Evolutionary conservation across 2,329 filamentous ascomycete genomes (phyloP).

Genomic region (Aspergillus sp.): DNA sequence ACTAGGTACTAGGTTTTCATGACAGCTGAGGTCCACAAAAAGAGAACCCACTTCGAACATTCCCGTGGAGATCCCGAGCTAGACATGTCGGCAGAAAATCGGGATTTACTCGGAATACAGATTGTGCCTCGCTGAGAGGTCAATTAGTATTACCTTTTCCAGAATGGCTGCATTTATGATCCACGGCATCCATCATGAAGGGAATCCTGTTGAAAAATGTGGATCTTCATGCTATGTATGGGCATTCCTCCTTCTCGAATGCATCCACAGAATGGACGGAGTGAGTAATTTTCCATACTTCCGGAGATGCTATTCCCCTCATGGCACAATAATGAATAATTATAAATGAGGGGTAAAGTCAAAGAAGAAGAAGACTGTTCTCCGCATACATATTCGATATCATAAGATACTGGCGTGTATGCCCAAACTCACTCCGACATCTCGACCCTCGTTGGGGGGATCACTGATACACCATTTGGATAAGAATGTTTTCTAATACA

Average conservation of each 20-base stretch:
- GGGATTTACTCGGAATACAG: neutral
- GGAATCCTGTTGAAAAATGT: neutral
- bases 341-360: neutral
- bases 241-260: neutral
- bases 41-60: neutral
- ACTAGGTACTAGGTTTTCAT: neutral
- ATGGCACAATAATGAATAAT: neutral
- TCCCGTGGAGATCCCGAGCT: neutral
- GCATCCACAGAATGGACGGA: neutral
- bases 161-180: neutral
- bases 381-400: neutral
- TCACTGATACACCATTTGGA: neutral
- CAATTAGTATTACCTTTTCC: neutral
- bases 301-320: neutral
- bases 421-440: neutral
- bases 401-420: neutral
- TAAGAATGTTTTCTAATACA: neutral
- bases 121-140: neutral
- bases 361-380: neutral
- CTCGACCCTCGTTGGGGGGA: neutral
- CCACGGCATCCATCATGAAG: neutral
- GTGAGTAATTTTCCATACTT: neutral
- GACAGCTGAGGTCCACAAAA: neutral
- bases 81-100: neutral
- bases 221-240: too few species aligned